Base-by-base conservation (phyloP, 352 stramenopile genomes). In the Phytophthora pinifolia region DNA sequence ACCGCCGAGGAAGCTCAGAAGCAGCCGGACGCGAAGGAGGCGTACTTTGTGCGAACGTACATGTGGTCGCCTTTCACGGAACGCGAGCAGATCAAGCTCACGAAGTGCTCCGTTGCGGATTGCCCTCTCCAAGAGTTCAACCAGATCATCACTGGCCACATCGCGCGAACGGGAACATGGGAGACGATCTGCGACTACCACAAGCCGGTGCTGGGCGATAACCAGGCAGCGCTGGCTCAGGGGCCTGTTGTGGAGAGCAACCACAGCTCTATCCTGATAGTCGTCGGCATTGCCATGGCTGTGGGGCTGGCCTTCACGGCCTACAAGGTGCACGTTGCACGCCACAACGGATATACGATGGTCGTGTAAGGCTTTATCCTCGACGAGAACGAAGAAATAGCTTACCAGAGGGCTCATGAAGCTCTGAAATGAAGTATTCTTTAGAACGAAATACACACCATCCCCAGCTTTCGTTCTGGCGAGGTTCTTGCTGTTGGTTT, bases 151-250 rank as follows among this genome's bases (percentile, higher is more conserved):
- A 67, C 49, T 32, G 72, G 44, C 37, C 84, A 94, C 68, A 73
- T 90, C 25, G 61, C 67, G 18, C 60, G 46, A 41, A 94, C 84
- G 1, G 84, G 82, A 27, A 89, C 79, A 31, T 94, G 84, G 84
- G 64, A 94, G 50, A 60, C 82, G 36, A 94, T 94, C 55, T 94
- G 84, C 56, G 73, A 84, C 49, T 94, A 91, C 62, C 47, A 79
- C 38, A 61, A 60, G 18, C 62, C 65, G 2, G 30, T 54, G 12
- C 22, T 58, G 5, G 61, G 65, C 38, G 46, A 67, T 51, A 44
- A 12, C 15, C 39, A 59, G 31, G 48, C 42, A 8, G 44, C 39
- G 25, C 52, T 62, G 36, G 36, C 36, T 18, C 65, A 61, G 45
- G 33, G 30, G 33, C 6, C 36, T 18, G 27, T 30, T 46, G 36